Base-by-base conservation (phyloP, 2,329 filamentous ascomycete genomes). In the Lomentospora prolificans region DNA sequence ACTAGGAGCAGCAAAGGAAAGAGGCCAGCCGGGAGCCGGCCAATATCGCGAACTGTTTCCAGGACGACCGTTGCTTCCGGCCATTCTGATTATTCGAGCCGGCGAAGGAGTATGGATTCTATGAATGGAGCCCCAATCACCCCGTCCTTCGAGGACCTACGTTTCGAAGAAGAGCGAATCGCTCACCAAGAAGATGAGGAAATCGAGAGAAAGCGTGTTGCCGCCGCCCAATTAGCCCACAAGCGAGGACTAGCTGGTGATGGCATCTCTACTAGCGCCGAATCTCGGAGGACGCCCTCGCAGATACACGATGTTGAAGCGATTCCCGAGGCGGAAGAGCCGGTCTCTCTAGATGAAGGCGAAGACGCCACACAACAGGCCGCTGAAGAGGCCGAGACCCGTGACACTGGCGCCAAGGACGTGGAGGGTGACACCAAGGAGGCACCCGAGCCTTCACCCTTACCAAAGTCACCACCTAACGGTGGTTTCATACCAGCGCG, bases 1-100 rank as follows among this genome's bases (percentile, higher is more conserved):
- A 83, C 79, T 22, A 70, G 72, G 58, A 80, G 77, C 59, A 84
- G 78, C 61, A 84, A 83, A 60, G 81, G 81, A 1, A 84, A 84
- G 64, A 70, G 75, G 46, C 75, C 73, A 27, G 72, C 68, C 8
- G 63, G 62, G 54, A 62, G 70, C 59, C 56, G 63, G 57, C 17
- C 59, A 51, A 63, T 73, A 30, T 76, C 78, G 6, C 73, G 81
- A 56, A 82, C 78, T 8, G 71, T 78, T 0, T 84, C 81, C n/a
- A 72, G 78, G 57, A 80, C 77, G n/a, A 82, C 79, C 2, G 67
- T 82, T n/a, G 70, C 71, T 6, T 80, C 78, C 3, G 65, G 60
- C 10, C 63, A 67, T 27, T 71, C 74, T 19, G 60, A 57, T 51
- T 68, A 71, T 1, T 69, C 69, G 3, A 62, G 63, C 27, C 4